These are phyloP conservation scores for Oryza rufipogon DNA, from an alignment of 176 grass and related monocot genomes.

Conservation along the genomic window DNA sequence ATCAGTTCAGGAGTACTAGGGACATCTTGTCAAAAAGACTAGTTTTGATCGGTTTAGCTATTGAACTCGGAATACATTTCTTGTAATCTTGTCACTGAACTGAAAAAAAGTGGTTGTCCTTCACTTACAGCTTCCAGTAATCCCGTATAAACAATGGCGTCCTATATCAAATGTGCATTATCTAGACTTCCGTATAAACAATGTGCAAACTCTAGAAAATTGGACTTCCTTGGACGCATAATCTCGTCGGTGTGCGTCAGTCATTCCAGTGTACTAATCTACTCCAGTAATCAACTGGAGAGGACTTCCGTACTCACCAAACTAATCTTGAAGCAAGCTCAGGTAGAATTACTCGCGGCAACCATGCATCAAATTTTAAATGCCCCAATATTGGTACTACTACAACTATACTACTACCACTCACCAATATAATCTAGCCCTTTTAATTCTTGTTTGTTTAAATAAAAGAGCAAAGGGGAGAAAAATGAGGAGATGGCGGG, in stretches of 20 bases:
- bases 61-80: neutral
- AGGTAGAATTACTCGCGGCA: neutral
- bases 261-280: too few relatives aligned
- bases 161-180: too few relatives aligned
- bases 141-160: neutral
- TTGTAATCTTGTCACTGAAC: too few relatives aligned
- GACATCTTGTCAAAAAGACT: neutral
- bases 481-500: constrained; percentile 42
- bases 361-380: neutral
- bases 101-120: neutral
- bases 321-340: neutral
- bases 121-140: neutral
- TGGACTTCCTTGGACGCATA: neutral
- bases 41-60: neutral
- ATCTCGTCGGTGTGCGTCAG: neutral
- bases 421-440: neutral
- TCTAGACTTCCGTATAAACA: too few relatives aligned
- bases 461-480: neutral
- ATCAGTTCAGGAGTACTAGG: neutral
- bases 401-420: neutral
- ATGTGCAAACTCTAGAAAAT: neutral
- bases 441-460: neutral
- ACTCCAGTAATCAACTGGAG: neutral
- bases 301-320: neutral
- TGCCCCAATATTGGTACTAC: neutral